Percentiles rank a stretch among this genome's conserved stretches.
Evolutionary conservation across 441 rosid genomes (phyloP).

Genomic region (Pelargonium cotyledonis): DNA sequence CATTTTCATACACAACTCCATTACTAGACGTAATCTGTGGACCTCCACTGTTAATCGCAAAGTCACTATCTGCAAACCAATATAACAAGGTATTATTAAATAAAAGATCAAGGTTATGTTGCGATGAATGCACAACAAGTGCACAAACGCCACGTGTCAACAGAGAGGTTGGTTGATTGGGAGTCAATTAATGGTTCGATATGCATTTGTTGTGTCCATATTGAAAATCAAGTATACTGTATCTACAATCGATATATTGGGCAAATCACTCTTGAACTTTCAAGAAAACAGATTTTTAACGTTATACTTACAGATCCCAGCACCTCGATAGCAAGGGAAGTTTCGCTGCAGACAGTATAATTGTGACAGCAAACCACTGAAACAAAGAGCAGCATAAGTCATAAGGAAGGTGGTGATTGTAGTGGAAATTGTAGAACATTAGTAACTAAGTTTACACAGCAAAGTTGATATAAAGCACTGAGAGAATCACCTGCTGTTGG

Average conservation of each 20-base stretch:
- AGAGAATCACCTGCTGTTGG: constrained; percentile 44
- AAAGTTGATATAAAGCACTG: constrained; percentile 10
- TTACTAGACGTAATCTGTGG: constrained; percentile 20
- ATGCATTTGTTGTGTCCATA: no score
- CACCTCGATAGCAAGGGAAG: constrained; percentile 45
- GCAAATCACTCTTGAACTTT: no score
- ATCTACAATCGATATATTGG: no score
- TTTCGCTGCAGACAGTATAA: constrained; percentile 54
- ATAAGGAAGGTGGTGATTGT: no score
- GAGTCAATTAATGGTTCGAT: no score
- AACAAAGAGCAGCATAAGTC: background rate
- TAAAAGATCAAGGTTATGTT: no score
- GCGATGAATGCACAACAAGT: no score
- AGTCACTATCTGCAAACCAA: constrained; percentile 40
- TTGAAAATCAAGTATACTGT: no score
- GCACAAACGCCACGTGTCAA: no score
- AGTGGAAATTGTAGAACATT: no score
- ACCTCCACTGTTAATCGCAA: constrained; percentile 60
- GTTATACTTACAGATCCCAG: constrained; percentile 39
- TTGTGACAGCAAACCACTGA: constrained; percentile 32
- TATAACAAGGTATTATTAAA: background rate
- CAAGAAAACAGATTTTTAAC: background rate
- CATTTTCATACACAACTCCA: constrained; percentile 39
- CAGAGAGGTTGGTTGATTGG: no score
- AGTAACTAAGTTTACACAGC: background rate